phyloP scores from a whole-genome alignment of 768 basidiomycete genomes.

The Xerocomellus dryophilus region DNA sequence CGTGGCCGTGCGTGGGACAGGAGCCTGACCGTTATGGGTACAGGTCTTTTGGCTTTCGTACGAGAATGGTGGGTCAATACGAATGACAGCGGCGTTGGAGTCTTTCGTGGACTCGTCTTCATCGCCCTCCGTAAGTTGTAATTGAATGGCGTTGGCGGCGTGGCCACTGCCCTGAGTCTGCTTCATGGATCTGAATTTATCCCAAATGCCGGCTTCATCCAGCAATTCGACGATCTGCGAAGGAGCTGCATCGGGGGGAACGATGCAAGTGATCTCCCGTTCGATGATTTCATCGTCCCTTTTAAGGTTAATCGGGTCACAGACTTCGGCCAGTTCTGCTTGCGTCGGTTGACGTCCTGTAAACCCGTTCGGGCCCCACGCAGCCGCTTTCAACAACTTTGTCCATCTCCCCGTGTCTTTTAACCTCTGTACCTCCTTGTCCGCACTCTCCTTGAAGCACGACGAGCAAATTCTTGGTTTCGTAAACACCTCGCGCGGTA shows the following conservation, averaged over 20 bases:
- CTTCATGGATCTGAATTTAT: not conserved
- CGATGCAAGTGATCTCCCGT: constrained; percentile 13
- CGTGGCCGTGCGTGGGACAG: constrained; percentile 30
- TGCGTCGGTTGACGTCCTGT: not conserved
- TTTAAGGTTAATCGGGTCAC: not conserved
- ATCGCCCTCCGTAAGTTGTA: not conserved
- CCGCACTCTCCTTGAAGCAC: constrained; percentile 37
- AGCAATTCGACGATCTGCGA: not conserved
- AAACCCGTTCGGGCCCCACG: constrained; percentile 11
- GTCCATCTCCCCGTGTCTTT: constrained; percentile 24
- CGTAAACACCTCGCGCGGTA: constrained; percentile 43
- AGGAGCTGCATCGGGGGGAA: not conserved
- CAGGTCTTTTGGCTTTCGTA: constrained; percentile 12
- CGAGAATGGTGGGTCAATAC: constrained; percentile 14
- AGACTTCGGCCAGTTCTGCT: not conserved
- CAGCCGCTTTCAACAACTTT: constrained; percentile 12
- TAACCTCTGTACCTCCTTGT: constrained; percentile 19
- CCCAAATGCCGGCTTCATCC: not conserved
- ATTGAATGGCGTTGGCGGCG: not conserved
- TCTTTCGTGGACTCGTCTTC: not conserved
- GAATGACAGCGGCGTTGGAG: not conserved
- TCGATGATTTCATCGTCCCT: constrained; percentile 17
- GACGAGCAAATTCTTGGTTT: constrained; percentile 35
- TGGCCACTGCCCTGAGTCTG: too few species aligned
- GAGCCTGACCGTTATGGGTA: not conserved